Base-by-base conservation (phyloP, 108 stramenopile species). In the Tribonema minus region DNA sequence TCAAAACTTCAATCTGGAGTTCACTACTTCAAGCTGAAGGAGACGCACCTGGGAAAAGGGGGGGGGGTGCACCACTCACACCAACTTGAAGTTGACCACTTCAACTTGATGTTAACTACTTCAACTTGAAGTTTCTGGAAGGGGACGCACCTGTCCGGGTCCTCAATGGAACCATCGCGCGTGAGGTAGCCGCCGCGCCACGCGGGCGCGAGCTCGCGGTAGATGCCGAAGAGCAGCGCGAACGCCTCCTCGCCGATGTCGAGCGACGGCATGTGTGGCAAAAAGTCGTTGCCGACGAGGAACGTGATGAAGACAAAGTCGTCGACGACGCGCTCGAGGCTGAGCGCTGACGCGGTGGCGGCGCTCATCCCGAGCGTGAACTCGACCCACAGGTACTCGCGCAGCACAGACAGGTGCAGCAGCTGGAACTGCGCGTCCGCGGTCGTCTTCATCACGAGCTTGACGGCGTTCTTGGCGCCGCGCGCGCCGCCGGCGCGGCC, bases 271-370 rank as follows among this genome's bases (percentile, higher is more conserved):
- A 96, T 83, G 80, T 98, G 97, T 0, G 95, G 94, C 71, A 99
- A 74, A 70, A 99, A 99, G 68, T 99, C 98, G 85, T 99, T 99
- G 58, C 98, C 98, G 7, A 97, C 93, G 34, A 97, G 80, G 90
- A 96, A 95, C 71, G 94, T 96, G 89, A 97, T 89, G 82, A 97
- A 95, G 4, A 99, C 95, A 76, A 96, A 97, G 82, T 99, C 98
- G 84, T 99, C 98, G 39, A 99, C 88, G 33, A 96, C 81, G 28
- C 98, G 86, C 73, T 94, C 87, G n/a, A 92, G 67, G 33, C 93
- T 91, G 65, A 67, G 69, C 37, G 12, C 91, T 3, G 46, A 37
- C 68, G 31, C 58, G 60, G 63, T 26, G 23, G 61, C 65, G 5
- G 26, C n/a, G 6, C 64, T 40, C n/a, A 67, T 20, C 58, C 37